Evolutionary conservation across 2,329 filamentous ascomycete species (phyloP).

Genomic region (Aspergillus sp.): DNA sequence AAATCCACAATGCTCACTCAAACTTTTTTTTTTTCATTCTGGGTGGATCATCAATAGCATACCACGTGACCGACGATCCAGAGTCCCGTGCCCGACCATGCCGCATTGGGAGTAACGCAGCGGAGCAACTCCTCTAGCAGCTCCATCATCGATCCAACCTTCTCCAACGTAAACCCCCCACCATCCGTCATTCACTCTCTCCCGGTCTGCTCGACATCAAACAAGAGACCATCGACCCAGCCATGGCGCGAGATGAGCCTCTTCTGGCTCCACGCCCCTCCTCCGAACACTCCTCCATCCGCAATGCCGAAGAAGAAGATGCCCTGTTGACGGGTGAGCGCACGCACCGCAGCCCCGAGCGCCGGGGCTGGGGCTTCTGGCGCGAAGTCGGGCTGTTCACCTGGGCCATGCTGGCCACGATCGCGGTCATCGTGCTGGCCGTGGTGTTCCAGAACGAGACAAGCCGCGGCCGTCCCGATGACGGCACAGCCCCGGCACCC

Average conservation of each 20-base stretch:
- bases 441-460: conserved; percentile 72
- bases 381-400: conserved; percentile 73
- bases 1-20: background rate
- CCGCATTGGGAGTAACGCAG: background rate
- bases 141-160: background rate
- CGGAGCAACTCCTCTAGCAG: background rate
- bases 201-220: background rate
- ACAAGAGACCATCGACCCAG: background rate
- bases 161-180: background rate
- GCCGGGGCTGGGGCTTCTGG: conserved; percentile 56
- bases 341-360: conserved; percentile 25
- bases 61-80: conserved; percentile 17
- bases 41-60: background rate
- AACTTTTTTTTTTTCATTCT: no score
- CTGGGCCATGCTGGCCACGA: conserved; percentile 81
- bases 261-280: conserved; percentile 54
- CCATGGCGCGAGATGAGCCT: conserved; percentile 47
- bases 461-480: conserved; percentile 34
- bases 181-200: background rate
- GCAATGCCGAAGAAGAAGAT: conserved; percentile 60
- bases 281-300: conserved; percentile 55
- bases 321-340: conserved; percentile 58
- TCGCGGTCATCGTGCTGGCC: conserved; percentile 73
- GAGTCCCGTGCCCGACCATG: conserved; percentile 32
- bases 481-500: background rate